phyloP scores from a whole-genome alignment of 305 asterid species.

The Fraxinus xanthoxyloides region DNA sequence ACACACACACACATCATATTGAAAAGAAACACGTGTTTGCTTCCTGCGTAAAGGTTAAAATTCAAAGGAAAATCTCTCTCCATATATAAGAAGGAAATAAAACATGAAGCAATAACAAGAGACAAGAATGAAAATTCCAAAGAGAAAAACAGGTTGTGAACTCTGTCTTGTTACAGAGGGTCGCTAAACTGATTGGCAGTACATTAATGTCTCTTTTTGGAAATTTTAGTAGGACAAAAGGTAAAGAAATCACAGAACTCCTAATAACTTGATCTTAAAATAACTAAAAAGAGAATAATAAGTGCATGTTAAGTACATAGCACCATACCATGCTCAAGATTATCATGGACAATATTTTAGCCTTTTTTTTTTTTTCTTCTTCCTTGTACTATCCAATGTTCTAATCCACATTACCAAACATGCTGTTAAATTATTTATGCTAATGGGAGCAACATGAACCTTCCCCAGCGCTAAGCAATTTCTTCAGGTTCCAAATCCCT shows the following conservation, averaged over 20 bases:
- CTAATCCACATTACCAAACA: background rate
- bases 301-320: background rate
- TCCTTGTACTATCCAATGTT: background rate
- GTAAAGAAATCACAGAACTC: background rate
- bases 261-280: background rate
- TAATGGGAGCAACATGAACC: background rate
- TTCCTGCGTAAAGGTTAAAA: background rate
- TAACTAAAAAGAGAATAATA: background rate
- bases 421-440: background rate
- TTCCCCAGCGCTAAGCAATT: background rate
- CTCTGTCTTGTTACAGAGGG: background rate
- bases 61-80: background rate
- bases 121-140: background rate
- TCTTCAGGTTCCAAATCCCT: background rate
- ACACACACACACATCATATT: background rate
- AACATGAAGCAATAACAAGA: background rate
- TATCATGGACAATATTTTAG: background rate
- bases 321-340: background rate
- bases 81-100: background rate
- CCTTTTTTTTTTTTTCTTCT: background rate
- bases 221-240: background rate
- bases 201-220: background rate
- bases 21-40: background rate
- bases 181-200: background rate
- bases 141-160: background rate